Conservation (phyloP, 371 early-diverging fungal species). For the Mucor circinelloides region DNA sequence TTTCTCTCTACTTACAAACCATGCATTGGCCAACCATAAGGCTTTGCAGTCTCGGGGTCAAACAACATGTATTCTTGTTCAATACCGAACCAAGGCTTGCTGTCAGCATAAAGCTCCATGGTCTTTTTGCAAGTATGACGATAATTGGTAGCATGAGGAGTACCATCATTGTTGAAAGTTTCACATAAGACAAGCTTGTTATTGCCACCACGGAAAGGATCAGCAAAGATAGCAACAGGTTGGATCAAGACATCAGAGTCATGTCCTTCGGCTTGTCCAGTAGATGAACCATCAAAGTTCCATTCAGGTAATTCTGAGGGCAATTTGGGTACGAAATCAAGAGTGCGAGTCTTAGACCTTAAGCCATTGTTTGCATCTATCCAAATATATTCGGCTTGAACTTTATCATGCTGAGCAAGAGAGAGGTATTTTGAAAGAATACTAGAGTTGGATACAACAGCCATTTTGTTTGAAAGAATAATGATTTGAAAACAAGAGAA, state of each 20-base stretch:
- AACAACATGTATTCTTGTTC: conserved; percentile 63
- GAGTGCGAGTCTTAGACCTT: conserved; percentile 53
- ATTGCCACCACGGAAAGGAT: conserved; percentile 63
- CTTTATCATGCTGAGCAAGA: conserved; percentile 52
- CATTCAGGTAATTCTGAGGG: conserved; percentile 57
- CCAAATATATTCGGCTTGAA: conserved; percentile 65
- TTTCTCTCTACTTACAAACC: conserved; percentile 26
- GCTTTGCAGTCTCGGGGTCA: conserved; percentile 44
- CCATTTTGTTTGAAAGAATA: conserved; percentile 20
- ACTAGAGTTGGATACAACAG: conserved; percentile 42
- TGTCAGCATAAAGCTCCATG: conserved; percentile 46
- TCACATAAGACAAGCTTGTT: conserved; percentile 64
- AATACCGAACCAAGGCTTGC: conserved; percentile 64
- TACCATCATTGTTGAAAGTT: conserved; percentile 56
- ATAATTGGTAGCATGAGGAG: conserved; percentile 57
- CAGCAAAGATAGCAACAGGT: conserved; percentile 58
- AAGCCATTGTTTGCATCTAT: conserved; percentile 54
- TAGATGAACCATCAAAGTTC: conserved; percentile 63
- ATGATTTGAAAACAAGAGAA: neutral
- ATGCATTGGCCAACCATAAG: conserved; percentile 50
- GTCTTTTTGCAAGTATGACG: conserved; percentile 45
- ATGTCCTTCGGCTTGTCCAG: conserved; percentile 61
- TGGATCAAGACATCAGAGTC: conserved; percentile 59
- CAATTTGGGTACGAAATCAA: conserved; percentile 42
- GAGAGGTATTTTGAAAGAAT: conserved; percentile 54